Conservation (phyloP, 352 stramenopile genomes). For the Globisporangium mamillatum region DNA sequence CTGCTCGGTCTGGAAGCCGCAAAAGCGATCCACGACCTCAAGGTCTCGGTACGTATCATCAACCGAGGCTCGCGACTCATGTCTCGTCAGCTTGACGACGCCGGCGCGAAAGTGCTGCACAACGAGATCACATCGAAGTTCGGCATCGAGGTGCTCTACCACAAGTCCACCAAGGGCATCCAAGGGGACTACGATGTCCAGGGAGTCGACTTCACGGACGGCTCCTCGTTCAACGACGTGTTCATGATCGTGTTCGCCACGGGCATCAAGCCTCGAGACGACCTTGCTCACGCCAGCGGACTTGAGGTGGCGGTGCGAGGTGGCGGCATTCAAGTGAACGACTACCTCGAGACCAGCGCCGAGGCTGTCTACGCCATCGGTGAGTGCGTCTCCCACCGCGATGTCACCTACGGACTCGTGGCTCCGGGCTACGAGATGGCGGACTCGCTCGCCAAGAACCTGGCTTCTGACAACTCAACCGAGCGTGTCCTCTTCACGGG, state of each 20-base stretch:
- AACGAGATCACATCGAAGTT: constrained; percentile 87
- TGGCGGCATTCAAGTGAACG: constrained; percentile 90
- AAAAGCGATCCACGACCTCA: constrained; percentile 90
- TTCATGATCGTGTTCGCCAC: constrained; percentile 91
- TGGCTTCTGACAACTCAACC: constrained; percentile 29
- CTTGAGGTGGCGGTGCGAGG: constrained; percentile 67
- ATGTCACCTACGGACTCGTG: constrained; percentile 92
- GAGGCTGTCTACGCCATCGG: constrained; percentile 86
- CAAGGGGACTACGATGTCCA: constrained; percentile 52
- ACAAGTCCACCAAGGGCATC: constrained; percentile 75
- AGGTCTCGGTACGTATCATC: constrained; percentile 85
- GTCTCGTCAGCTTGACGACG: constrained; percentile 91
- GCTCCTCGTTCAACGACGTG: constrained; percentile 75
- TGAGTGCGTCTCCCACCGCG: constrained; percentile 88
- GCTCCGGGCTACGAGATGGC: constrained; percentile 92
- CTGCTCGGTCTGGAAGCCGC: constrained; percentile 85
- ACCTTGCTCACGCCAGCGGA: constrained; percentile 61
- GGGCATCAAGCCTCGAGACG: constrained; percentile 91
- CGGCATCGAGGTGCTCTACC: constrained; percentile 85
- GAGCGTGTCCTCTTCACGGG: constrained; percentile 67
- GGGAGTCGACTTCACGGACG: constrained; percentile 79
- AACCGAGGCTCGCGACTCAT: constrained; percentile 91
- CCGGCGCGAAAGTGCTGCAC: constrained; percentile 86
- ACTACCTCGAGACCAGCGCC: constrained; percentile 76
- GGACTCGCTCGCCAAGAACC: constrained; percentile 79